phyloP scores from a whole-genome alignment of 2,329 filamentous ascomycete genomes.

The Phialophora macrospora region DNA sequence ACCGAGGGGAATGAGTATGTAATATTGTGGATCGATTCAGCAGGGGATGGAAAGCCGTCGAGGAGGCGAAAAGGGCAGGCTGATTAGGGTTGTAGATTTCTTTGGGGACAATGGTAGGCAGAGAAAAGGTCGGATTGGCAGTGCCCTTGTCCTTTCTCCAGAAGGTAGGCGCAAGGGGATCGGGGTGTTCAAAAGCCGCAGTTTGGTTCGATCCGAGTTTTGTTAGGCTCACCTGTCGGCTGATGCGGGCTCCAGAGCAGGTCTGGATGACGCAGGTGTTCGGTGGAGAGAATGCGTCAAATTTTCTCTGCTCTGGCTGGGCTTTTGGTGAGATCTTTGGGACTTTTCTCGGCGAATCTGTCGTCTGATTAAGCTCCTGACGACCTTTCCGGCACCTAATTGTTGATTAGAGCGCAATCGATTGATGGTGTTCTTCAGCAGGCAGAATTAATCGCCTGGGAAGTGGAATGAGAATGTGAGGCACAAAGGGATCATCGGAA shows the following conservation, averaged over 20 bases:
- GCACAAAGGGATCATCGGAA: neutral
- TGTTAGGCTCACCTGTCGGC: constrained; percentile 11
- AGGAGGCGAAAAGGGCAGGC: constrained; percentile 14
- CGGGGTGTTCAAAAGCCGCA: constrained; percentile 12
- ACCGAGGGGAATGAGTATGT: constrained; percentile 21
- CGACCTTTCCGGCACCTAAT: neutral
- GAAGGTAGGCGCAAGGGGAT: constrained; percentile 7
- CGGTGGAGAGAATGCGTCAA: constrained; percentile 6
- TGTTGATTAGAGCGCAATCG: neutral
- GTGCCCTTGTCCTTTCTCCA: neutral
- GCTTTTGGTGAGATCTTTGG: constrained; percentile 9
- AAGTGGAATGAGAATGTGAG: neutral
- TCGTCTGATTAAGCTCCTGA: neutral
- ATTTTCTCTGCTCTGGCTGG: neutral
- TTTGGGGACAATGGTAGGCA: constrained; percentile 2
- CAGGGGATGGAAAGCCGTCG: constrained; percentile 16
- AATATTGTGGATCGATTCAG: constrained; percentile 18
- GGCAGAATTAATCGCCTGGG: neutral
- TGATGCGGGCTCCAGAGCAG: constrained; percentile 10
- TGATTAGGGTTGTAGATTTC: constrained; percentile 6
- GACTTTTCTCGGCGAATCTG: constrained; percentile 11
- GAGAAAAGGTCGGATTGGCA: constrained; percentile 3
- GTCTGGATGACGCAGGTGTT: constrained; percentile 16
- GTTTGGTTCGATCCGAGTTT: constrained; percentile 15
- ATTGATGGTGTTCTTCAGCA: neutral